Conservation (phyloP, 371 early-diverging fungal species). For the Thermomucor indicae-seudaticae region DNA sequence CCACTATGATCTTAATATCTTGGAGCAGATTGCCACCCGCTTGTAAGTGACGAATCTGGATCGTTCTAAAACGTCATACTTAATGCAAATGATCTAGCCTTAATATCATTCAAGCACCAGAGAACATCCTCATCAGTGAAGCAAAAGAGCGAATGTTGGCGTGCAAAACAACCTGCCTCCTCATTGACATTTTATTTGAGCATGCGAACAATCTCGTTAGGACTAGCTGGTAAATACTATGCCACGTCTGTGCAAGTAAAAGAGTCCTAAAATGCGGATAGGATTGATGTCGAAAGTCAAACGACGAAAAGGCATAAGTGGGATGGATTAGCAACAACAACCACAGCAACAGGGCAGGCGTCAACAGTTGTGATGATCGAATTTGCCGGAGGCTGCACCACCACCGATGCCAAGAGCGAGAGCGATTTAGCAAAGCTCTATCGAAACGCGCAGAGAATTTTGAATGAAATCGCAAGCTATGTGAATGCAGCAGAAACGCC, state of each 20-base stretch:
- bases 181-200: neutral
- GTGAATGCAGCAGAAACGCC: neutral
- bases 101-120: neutral
- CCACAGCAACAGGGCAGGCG: neutral
- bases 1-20: neutral
- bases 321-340: neutral
- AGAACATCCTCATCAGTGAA: neutral
- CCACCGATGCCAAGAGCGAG: neutral
- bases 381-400: neutral
- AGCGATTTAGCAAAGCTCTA: neutral
- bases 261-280: neutral
- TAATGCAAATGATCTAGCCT: neutral
- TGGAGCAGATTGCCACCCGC: neutral
- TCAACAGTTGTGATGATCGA: neutral
- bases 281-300: neutral
- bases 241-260: neutral
- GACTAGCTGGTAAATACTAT: neutral
- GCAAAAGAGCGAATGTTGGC: neutral
- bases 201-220: neutral
- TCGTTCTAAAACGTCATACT: neutral
- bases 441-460: neutral
- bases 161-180: neutral
- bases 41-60: neutral
- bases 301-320: neutral
- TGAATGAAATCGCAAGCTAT: neutral